A percentile compares a stretch with the other conserved stretches of the same genome.
These are phyloP conservation scores for Euphrasia arctica DNA, from an alignment of 305 asterid genomes.

Conservation along the genomic window DNA sequence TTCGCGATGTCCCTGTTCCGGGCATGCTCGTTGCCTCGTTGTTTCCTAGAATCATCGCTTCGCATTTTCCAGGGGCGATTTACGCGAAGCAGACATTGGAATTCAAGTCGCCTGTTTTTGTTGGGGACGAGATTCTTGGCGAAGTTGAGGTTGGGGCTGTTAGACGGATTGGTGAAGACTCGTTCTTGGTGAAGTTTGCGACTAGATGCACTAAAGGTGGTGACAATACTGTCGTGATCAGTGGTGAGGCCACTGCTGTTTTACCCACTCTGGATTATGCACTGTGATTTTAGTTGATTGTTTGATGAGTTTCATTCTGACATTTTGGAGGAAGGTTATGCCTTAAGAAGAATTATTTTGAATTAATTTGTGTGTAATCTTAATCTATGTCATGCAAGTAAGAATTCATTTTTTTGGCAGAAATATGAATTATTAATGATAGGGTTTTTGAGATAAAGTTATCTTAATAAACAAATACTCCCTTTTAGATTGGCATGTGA, in stretches of 20 bases:
- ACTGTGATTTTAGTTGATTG: not conserved
- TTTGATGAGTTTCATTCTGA: no score
- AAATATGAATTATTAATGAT: no score
- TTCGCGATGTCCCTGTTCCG: slow-evolving; percentile 42
- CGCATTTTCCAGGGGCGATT: slow-evolving; percentile 64
- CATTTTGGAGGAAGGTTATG: no score
- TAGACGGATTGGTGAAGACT: slow-evolving; percentile 33
- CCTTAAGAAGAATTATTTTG: no score
- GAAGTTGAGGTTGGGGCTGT: slow-evolving; percentile 41
- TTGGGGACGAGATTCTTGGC: slow-evolving; percentile 52
- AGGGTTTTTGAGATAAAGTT: no score
- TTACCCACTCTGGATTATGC: slow-evolving; percentile 31
- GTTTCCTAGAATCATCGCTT: not conserved
- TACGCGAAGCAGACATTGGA: slow-evolving; percentile 61
- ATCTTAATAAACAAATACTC: no score
- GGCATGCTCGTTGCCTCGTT: slow-evolving; percentile 36
- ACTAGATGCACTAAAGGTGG: slow-evolving; percentile 44
- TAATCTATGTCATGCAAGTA: no score
- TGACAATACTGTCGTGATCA: slow-evolving; percentile 30
- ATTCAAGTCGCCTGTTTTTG: slow-evolving; percentile 52
- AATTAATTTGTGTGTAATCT: no score
- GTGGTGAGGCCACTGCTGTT: slow-evolving; percentile 27
- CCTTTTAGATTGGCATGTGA: no score
- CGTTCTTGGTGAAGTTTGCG: slow-evolving; percentile 41
- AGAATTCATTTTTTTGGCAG: no score